Percentiles rank a stretch among this genome's conserved stretches.
Evolutionary conservation across 2,329 filamentous ascomycete species (phyloP).

Genomic region (Colletotrichum navitas): DNA sequence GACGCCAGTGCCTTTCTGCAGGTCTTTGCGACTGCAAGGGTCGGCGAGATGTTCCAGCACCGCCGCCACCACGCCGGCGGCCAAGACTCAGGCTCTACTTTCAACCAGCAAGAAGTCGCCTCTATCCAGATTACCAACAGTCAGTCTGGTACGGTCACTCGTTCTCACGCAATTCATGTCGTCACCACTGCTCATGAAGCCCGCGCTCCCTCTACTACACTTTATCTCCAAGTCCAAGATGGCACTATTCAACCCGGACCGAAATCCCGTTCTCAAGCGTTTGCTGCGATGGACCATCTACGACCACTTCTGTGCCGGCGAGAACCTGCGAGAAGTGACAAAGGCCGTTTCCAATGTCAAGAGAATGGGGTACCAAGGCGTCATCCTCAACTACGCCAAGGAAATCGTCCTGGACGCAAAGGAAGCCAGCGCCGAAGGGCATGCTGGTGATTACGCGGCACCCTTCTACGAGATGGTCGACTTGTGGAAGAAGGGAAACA

Average conservation of each 20-base stretch:
- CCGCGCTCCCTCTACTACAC: slow-evolving; percentile 20
- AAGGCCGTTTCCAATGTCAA: slow-evolving; percentile 75
- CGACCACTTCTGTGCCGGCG: slow-evolving; percentile 90
- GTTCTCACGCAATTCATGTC: slow-evolving; percentile 35
- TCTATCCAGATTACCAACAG: slow-evolving; percentile 25
- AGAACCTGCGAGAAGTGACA: slow-evolving; percentile 76
- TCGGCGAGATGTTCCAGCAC: slow-evolving; percentile 26
- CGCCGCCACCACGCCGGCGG: slow-evolving; percentile 30
- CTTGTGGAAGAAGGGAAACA: slow-evolving; percentile 81
- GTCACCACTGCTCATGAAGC: slow-evolving; percentile 30
- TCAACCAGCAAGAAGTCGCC: slow-evolving; percentile 22
- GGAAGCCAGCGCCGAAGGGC: slow-evolving; percentile 60
- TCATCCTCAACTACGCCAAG: slow-evolving; percentile 86
- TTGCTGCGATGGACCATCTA: slow-evolving; percentile 88
- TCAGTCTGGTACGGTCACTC: slow-evolving; percentile 25
- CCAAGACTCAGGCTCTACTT: slow-evolving; percentile 7
- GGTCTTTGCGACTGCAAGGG: slow-evolving; percentile 23
- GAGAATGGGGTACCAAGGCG: slow-evolving; percentile 82
- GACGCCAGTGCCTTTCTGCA: slow-evolving; percentile 25
- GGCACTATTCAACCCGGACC: slow-evolving; percentile 73
- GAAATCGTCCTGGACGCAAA: slow-evolving; percentile 77
- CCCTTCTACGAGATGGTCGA: slow-evolving; percentile 64
- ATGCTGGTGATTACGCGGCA: slow-evolving; percentile 55
- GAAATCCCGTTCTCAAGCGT: slow-evolving; percentile 77
- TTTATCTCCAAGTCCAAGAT: slow-evolving; percentile 34